These are phyloP conservation scores for Aphanomyces euteiches DNA, from an alignment of 352 stramenopile species.

Conservation along the genomic window DNA sequence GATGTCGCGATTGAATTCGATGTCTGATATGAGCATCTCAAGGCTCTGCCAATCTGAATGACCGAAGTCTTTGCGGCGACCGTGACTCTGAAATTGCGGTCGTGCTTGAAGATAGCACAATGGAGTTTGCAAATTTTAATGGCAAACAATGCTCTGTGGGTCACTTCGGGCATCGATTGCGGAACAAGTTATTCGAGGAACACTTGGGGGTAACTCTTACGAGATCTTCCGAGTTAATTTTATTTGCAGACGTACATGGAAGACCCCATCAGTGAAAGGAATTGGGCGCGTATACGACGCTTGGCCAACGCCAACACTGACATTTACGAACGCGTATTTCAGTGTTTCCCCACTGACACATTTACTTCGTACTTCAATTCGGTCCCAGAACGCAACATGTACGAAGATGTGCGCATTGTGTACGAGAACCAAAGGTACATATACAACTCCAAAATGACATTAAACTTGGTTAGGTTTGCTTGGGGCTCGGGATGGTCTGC, in stretches of 20 bases:
- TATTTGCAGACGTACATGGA: conserved; percentile 14
- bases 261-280: conserved; percentile 16
- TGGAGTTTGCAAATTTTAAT: conserved; percentile 9
- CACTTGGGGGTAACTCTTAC: conserved; percentile 13
- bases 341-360: conserved; percentile 24
- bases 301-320: conserved; percentile 22
- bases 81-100: conserved; percentile 36
- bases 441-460: neutral
- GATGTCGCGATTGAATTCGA: neutral
- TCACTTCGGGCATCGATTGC: conserved; percentile 19
- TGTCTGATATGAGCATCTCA: neutral
- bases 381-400: conserved; percentile 8
- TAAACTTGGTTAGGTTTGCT: neutral
- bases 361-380: conserved; percentile 25
- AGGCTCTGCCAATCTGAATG: conserved; percentile 36
- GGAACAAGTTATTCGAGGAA: conserved; percentile 12
- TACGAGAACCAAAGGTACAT: conserved; percentile 30
- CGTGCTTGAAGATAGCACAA: conserved; percentile 31
- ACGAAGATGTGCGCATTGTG: conserved; percentile 25
- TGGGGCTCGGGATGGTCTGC: conserved; percentile 19
- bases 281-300: neutral
- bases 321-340: conserved; percentile 30
- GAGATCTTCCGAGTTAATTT: neutral
- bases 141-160: conserved; percentile 3
- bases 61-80: conserved; percentile 33